Conservation (phyloP, 208 protist species). For the Trypanosoma mega region DNA sequence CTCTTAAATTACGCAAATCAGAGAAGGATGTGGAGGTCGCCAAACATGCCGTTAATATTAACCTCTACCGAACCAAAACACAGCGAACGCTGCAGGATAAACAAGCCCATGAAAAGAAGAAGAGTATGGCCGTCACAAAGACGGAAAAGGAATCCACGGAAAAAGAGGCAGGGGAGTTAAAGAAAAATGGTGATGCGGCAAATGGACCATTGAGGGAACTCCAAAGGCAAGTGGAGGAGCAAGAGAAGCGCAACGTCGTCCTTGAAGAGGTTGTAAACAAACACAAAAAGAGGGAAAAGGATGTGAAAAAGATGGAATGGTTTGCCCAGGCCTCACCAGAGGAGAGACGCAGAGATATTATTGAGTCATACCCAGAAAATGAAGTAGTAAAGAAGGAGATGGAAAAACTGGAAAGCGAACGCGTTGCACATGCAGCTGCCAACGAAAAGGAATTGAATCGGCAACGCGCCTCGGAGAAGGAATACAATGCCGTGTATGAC, state of each 20-base stretch:
- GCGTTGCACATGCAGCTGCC: conserved; percentile 27
- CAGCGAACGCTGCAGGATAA: conserved; percentile 32
- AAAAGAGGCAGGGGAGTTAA: conserved; percentile 20
- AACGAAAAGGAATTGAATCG: conserved; percentile 23
- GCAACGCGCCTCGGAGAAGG: conserved; percentile 31
- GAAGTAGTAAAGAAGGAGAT: conserved; percentile 22
- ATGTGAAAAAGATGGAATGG: conserved; percentile 41
- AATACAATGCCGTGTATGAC: conserved; percentile 46
- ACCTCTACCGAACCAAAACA: conserved; percentile 39
- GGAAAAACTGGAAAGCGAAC: conserved; percentile 25
- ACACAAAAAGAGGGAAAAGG: conserved; percentile 35
- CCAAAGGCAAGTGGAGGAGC: conserved; percentile 39
- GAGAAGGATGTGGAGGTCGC: conserved; percentile 31
- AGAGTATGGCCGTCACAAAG: conserved; percentile 35
- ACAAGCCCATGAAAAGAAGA: conserved; percentile 37
- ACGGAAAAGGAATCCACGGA: conserved; percentile 27
- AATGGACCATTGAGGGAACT: conserved; percentile 39
- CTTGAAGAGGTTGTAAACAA: conserved; percentile 32
- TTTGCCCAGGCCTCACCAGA: conserved; percentile 61
- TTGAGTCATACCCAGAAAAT: conserved; percentile 27
- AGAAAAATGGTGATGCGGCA: conserved; percentile 41
- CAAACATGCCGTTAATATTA: conserved; percentile 41
- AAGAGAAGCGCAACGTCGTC: conserved; percentile 30
- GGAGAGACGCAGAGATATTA: conserved; percentile 34
- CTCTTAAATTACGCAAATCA: conserved; percentile 15